Evolutionary conservation across 805 yeast genomes (phyloP).

Genomic region (Saturnispora ahearnii): DNA sequence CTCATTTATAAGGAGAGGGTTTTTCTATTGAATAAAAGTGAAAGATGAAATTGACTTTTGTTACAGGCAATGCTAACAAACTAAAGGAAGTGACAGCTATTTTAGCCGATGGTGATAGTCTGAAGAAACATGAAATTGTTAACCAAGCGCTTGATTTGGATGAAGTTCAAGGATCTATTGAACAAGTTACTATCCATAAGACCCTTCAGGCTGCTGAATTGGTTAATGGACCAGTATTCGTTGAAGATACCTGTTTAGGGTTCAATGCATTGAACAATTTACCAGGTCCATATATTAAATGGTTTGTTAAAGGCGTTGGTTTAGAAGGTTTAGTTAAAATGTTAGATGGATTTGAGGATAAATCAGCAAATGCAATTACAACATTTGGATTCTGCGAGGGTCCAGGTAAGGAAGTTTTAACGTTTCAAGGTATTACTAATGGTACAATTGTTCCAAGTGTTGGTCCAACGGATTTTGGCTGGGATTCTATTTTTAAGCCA

Average conservation of each 20-base stretch:
- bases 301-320: slow-evolving; percentile 79
- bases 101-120: slow-evolving; percentile 34
- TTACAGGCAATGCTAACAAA: slow-evolving; percentile 81
- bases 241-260: slow-evolving; percentile 89
- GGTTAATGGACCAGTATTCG: slow-evolving; percentile 72
- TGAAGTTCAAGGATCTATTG: slow-evolving; percentile 84
- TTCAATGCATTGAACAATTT: slow-evolving; percentile 69
- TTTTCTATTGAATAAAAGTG: neutral
- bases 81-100: slow-evolving; percentile 76
- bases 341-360: slow-evolving; percentile 74
- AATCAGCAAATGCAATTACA: slow-evolving; percentile 79
- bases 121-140: slow-evolving; percentile 36
- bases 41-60: slow-evolving; percentile 23
- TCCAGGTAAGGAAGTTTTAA: slow-evolving; percentile 58
- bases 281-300: slow-evolving; percentile 87
- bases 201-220: slow-evolving; percentile 62
- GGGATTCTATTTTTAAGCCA: slow-evolving; percentile 91
- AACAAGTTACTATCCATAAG: slow-evolving; percentile 73
- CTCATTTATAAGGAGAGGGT: neutral
- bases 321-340: slow-evolving; percentile 67
- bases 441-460: slow-evolving; percentile 73
- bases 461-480: slow-evolving; percentile 83
- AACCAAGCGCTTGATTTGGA: slow-evolving; percentile 72
- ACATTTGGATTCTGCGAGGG: slow-evolving; percentile 89
- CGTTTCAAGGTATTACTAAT: slow-evolving; percentile 77